Evolutionary conservation across 2,329 filamentous ascomycete species (phyloP).

Genomic region (Fusarium sp.): DNA sequence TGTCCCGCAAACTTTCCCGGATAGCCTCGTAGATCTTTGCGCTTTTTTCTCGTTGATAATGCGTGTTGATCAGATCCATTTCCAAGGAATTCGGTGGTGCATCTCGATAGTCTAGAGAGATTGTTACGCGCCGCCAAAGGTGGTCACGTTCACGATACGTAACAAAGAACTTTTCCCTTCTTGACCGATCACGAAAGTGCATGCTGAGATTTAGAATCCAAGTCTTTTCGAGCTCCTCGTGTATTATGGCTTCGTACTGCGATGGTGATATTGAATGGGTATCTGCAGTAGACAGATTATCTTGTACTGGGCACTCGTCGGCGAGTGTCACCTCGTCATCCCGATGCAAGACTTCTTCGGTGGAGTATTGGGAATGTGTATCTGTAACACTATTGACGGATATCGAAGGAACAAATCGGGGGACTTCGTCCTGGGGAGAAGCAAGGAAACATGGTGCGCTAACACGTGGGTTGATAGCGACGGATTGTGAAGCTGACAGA

Average conservation of each 20-base stretch:
- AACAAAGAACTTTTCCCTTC: conserved; percentile 97
- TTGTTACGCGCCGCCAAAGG: conserved; percentile 87
- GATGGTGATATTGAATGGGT: conserved; percentile 63
- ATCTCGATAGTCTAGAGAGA: conserved; percentile 92
- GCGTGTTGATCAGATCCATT: conserved; percentile 79
- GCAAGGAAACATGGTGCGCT: conserved; percentile 63
- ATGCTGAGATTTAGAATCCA: conserved; percentile 99
- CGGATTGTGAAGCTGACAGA: conserved; percentile 39
- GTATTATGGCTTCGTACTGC: conserved; percentile 73
- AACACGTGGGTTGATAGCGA: conserved; percentile 54
- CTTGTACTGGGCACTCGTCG: conserved; percentile 44
- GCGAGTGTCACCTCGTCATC: conserved; percentile 42
- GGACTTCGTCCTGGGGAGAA: conserved; percentile 38
- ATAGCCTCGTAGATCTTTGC: conserved; percentile 94
- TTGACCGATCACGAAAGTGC: conserved; percentile 94
- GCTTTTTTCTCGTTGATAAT: conserved; percentile 91
- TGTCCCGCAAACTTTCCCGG: conserved; percentile 89
- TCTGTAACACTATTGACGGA: conserved; percentile 33
- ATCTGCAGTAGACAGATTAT: conserved; percentile 55
- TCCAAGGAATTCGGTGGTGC: conserved; percentile 86
- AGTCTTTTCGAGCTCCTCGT: conserved; percentile 83
- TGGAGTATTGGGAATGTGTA: conserved; percentile 8
- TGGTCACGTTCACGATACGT: conserved; percentile 87
- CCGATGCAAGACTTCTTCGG: conserved; percentile 18
- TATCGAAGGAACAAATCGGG: conserved; percentile 35